Base-by-base conservation (phyloP, 2,329 filamentous ascomycete genomes). In the Calycina herbarum region DNA sequence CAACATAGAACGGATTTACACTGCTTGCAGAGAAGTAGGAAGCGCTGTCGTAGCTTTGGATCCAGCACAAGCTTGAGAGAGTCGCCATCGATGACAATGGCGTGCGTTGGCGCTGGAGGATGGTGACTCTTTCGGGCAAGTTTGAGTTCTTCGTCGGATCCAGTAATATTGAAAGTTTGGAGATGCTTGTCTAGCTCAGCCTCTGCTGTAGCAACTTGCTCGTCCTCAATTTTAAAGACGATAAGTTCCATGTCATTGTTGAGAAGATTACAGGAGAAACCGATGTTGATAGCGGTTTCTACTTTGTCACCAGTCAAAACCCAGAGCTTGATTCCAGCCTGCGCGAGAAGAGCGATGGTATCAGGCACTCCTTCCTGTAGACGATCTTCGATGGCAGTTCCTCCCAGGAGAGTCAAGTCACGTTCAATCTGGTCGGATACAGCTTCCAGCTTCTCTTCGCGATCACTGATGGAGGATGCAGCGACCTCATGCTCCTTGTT, bases 201-300 rank as follows among this genome's bases (percentile, higher is more conserved):
- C 70, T 91, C 88, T 1, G 93, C 85, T 42, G 82, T 81, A 17
- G 85, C 79, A 10, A 80, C 75, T 67, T 89, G 85, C 64, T 93
- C 89, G 69, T 96, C 92, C 0, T 91, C 86, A 35, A 95, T 85
- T 76, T 96, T 96, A 72, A 99, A 84, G 59, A 96, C 87, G 69
- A 99, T 91, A 68, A 99, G 82, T 72, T 99, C 95, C 95, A 99
- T 97, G 71, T 97, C 92, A 78, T 97, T 99, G 79, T 94, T 93
- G 64, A 99, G 86, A 38, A 99, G 84, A 73, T 99, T 99, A 82
- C 96, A 99, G 11, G 96, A 99, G 79, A 98, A 99, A 2, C 95
- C 95, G 76, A 99, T 99, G 80, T 99, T 99, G 87, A 99, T 99
- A 65, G 96, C 95, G 29, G 95, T 99, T 80, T 99, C 95, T 38